A percentile compares a stretch with the other conserved stretches of the same genome.
Evolutionary conservation across 495 filamentous ascomycete species (phyloP).

Genomic region (Lasiosphaeria miniovina): DNA sequence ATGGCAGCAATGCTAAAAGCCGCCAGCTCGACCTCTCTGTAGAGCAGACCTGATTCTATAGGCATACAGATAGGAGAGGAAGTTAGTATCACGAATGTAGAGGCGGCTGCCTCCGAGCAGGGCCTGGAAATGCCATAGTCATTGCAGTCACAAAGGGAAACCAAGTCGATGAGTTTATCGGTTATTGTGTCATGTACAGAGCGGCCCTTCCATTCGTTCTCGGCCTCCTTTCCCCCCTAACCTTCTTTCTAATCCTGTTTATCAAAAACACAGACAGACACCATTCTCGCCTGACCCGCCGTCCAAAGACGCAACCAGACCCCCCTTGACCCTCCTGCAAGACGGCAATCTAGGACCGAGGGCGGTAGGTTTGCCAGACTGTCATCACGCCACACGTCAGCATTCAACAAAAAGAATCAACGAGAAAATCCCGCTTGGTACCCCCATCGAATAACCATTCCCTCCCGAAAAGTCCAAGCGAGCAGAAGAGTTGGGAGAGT

Average conservation of each 20-base stretch:
- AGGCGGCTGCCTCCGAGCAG: not conserved
- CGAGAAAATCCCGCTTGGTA: not conserved
- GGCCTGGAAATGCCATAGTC: not conserved
- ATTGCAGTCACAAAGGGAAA: constrained; percentile 10
- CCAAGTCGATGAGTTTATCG: constrained; percentile 23
- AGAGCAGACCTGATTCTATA: too few relatives aligned
- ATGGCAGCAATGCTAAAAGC: too few relatives aligned
- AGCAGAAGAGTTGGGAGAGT: too few relatives aligned
- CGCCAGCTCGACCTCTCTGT: too few relatives aligned
- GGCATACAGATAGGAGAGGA: too few relatives aligned
- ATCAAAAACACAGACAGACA: constrained; percentile 4
- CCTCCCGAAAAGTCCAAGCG: too few relatives aligned
- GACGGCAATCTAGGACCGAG: constrained; percentile 36
- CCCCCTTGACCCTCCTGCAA: constrained; percentile 1
- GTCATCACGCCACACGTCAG: constrained; percentile 8
- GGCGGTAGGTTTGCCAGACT: constrained; percentile 90
- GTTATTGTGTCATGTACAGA: constrained; percentile 29
- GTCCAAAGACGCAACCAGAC: not conserved
- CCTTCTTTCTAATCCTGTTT: constrained; percentile 1
- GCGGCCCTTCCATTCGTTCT: constrained; percentile 7
- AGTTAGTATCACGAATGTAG: not conserved
- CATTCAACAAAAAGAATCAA: not conserved
- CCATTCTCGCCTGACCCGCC: constrained; percentile 4
- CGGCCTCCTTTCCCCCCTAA: not conserved
- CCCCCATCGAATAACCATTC: not conserved